phyloP scores from a whole-genome alignment of 371 early-diverging fungal species.

The Circinella umbellata region DNA sequence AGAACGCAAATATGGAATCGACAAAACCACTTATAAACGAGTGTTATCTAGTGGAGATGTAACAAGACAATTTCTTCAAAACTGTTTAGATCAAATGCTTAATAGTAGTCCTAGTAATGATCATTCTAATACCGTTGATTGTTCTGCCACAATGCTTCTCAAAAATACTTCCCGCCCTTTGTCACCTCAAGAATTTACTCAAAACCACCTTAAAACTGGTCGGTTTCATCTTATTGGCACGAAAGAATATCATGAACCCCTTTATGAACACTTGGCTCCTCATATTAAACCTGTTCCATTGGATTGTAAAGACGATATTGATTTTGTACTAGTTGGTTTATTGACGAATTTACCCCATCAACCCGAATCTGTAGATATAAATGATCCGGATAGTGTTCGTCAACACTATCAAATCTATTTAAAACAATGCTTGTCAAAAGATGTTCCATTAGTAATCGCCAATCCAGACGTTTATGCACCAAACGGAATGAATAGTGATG shows the following conservation, averaged over 20 bases:
- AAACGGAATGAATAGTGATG: slow-evolving; percentile 39
- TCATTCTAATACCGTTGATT: not conserved
- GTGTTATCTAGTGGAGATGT: slow-evolving; percentile 50
- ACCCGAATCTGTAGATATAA: slow-evolving; percentile 21
- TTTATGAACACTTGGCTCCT: slow-evolving; percentile 34
- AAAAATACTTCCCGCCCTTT: slow-evolving; percentile 3
- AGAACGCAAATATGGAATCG: slow-evolving; percentile 32
- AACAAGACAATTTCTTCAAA: slow-evolving; percentile 36
- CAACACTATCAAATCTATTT: slow-evolving; percentile 37
- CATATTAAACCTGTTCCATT: slow-evolving; percentile 22
- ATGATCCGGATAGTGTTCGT: slow-evolving; percentile 29
- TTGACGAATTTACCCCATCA: slow-evolving; percentile 1
- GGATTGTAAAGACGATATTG: slow-evolving; percentile 27
- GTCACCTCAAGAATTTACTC: slow-evolving; percentile 30
- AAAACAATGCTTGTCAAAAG: slow-evolving; percentile 23
- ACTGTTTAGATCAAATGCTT: slow-evolving; percentile 5
- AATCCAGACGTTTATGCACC: slow-evolving; percentile 55
- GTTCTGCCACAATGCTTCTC: slow-evolving; percentile 1
- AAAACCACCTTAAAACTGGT: slow-evolving; percentile 32
- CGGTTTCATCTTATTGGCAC: slow-evolving; percentile 42
- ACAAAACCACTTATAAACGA: slow-evolving; percentile 22
- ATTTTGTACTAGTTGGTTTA: slow-evolving; percentile 46
- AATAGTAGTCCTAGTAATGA: not conserved
- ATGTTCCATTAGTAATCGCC: slow-evolving; percentile 44
- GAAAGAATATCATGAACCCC: slow-evolving; percentile 40